Conservation (phyloP, 495 filamentous ascomycete genomes). For the Xylaria longipes region DNA sequence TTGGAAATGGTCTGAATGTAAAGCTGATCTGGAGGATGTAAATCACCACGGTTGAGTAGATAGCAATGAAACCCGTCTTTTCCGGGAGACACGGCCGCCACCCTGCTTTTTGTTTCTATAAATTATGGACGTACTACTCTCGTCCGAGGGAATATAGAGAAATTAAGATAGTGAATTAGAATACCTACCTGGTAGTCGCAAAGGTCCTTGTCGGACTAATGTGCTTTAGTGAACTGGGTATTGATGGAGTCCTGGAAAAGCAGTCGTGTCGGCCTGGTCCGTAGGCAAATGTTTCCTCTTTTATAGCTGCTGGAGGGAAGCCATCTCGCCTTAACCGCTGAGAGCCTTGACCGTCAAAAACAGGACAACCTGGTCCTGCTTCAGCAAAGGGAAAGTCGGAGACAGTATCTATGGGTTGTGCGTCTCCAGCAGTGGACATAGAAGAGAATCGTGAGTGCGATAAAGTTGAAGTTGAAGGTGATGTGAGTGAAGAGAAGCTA, state of each 20-base stretch:
- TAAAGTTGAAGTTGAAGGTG: conserved; percentile 40
- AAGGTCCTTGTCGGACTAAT: conserved; percentile 22
- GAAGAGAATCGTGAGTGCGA: conserved; percentile 52
- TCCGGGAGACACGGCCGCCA: background rate
- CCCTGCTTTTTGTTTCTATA: background rate
- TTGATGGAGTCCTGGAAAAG: conserved; percentile 32
- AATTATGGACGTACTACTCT: background rate
- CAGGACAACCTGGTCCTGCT: conserved; percentile 24
- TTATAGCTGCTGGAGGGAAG: conserved; percentile 18
- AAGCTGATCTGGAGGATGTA: background rate
- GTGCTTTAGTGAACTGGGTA: conserved; percentile 23
- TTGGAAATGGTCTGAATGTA: background rate
- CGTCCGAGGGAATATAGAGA: background rate
- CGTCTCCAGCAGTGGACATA: conserved; percentile 45
- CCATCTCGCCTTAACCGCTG: conserved; percentile 23
- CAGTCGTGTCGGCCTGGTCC: conserved; percentile 20
- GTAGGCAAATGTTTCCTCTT: conserved; percentile 9
- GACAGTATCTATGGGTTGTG: conserved; percentile 29
- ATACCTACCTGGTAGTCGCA: conserved; percentile 30
- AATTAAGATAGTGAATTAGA: background rate
- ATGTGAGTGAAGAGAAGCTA: conserved; percentile 47
- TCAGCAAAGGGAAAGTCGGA: conserved; percentile 24
- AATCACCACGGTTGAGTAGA: background rate
- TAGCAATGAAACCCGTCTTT: background rate
- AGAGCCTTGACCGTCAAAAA: conserved; percentile 16